These are phyloP conservation scores for Salmacisia buchloeana DNA, from an alignment of 1,284 basidiomycete genomes.

Conservation along the genomic window DNA sequence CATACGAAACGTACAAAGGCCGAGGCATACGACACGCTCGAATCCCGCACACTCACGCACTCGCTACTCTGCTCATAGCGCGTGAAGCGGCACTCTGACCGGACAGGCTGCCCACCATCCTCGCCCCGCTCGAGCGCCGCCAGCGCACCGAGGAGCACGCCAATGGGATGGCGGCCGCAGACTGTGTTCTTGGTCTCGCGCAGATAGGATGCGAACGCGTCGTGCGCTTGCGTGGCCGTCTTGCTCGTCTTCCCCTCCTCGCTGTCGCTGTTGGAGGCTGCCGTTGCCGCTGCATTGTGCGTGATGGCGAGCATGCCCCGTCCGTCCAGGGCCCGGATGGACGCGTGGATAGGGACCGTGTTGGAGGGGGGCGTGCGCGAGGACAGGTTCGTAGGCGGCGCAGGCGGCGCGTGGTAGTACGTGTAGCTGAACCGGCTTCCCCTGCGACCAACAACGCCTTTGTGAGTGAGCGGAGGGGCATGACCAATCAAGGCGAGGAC, in stretches of 20 bases:
- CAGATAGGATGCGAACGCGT: conserved; percentile 62
- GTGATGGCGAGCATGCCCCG: conserved; percentile 71
- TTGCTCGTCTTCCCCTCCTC: no score
- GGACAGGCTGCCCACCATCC: conserved; percentile 42
- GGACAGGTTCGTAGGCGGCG: conserved; percentile 40
- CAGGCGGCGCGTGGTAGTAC: conserved; percentile 69
- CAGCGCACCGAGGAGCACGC: conserved; percentile 76
- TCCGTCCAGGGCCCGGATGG: conserved; percentile 69
- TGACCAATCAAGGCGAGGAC: neutral
- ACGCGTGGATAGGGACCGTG: conserved; percentile 53
- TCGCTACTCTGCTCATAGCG: conserved; percentile 67
- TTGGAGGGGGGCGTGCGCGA: conserved; percentile 2
- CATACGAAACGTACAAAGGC: conserved; percentile 56
- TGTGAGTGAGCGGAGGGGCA: neutral
- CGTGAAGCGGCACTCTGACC: conserved; percentile 33
- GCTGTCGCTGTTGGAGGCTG: no score
- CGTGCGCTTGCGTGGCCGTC: conserved; percentile 26
- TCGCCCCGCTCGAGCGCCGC: conserved; percentile 60
- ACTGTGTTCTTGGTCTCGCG: conserved; percentile 85
- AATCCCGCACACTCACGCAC: conserved; percentile 66
- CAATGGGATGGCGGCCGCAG: conserved; percentile 91
- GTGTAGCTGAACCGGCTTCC: conserved; percentile 84
- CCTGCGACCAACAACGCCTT: conserved; percentile 56
- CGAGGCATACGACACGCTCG: conserved; percentile 92
- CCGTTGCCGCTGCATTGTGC: conserved; percentile 52